Conservation (phyloP, 108 stramenopile species). For the Discostella stelligeroides region DNA sequence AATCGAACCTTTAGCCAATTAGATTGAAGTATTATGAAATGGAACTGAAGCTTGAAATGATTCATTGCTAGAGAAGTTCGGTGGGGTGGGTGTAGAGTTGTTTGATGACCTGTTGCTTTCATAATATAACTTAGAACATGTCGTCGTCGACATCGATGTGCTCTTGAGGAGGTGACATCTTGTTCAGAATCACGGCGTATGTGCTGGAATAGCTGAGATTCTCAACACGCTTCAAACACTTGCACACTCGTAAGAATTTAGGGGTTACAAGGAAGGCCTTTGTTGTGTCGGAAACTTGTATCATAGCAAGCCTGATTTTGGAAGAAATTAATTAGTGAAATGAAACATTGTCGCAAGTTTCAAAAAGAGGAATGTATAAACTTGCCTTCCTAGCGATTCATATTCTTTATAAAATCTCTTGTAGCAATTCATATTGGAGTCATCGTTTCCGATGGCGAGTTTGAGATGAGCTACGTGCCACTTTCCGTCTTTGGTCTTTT, state of each 20-base stretch:
- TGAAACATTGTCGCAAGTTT: neutral
- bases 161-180: slow-evolving; percentile 17
- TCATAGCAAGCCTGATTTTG: slow-evolving; percentile 59
- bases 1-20: neutral
- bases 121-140: too few species aligned
- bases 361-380: neutral
- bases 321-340: neutral
- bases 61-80: too few species aligned
- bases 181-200: slow-evolving; percentile 65
- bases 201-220: slow-evolving; percentile 56
- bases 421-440: slow-evolving; percentile 50
- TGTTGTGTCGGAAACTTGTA: slow-evolving; percentile 52
- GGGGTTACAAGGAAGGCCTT: slow-evolving; percentile 77
- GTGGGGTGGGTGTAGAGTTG: neutral
- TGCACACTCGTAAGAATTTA: slow-evolving; percentile 54
- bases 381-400: slow-evolving; percentile 44
- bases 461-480: slow-evolving; percentile 55
- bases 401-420: slow-evolving; percentile 69
- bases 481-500: slow-evolving; percentile 56
- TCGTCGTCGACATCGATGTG: slow-evolving; percentile 50
- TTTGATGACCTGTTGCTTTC: too few species aligned
- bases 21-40: neutral
- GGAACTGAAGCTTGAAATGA: neutral
- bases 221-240: slow-evolving; percentile 32
- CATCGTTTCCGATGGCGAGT: slow-evolving; percentile 42